Base-by-base conservation (phyloP, 176 grass and related monocot genomes). In the Dendrocalamus sinicus region DNA sequence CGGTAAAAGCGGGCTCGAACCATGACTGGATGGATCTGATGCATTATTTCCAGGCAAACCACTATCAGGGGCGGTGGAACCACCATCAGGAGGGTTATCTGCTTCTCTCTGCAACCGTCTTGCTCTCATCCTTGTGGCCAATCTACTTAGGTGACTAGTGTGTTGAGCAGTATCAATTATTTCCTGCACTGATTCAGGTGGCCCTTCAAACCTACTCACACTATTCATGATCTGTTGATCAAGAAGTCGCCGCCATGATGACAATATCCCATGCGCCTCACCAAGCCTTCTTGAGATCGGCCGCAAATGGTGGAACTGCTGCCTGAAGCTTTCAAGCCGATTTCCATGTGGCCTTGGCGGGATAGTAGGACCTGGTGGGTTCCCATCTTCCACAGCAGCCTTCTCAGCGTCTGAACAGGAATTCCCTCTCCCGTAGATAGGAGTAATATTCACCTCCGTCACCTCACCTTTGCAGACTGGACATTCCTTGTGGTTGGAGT, bases 381-480 rank as follows among this genome's bases (percentile, higher is more conserved):
- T 91, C 54, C 76, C 88, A 86, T 92, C 92, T 55, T 94, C 90
- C 63, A 48, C 66, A 70, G 73, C 43, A 73, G 75, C 45, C 76
- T 86, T 94, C 52, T 96, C 89, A 39, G 37, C 88, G 83, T 61
- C 76, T 3, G 76, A 74, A 83, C 62, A 73, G 4, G 89, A 87
- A 71, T 86, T 94, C 53, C 96, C 96, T 73, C 96, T 91, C 19
- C 96, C 96, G 67, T 96, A 99, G 76, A 99, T 96, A 39, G 96
- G 96, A 70, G 90, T 94, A 73, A 96, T 71, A 47, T 96, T 96
- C 3, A 79, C 80, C 70, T 99, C 96, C 2, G 90, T 96, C 59
- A 99, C 94, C 78, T 96, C 96, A 1, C 93, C 96, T 81, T 99
- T 99, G 96, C 96, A 99, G 24, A 99, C 93, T 4, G 96, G 96